Conservation (phyloP, 23 red algal genomes). For the Gracilaria domingensis region DNA sequence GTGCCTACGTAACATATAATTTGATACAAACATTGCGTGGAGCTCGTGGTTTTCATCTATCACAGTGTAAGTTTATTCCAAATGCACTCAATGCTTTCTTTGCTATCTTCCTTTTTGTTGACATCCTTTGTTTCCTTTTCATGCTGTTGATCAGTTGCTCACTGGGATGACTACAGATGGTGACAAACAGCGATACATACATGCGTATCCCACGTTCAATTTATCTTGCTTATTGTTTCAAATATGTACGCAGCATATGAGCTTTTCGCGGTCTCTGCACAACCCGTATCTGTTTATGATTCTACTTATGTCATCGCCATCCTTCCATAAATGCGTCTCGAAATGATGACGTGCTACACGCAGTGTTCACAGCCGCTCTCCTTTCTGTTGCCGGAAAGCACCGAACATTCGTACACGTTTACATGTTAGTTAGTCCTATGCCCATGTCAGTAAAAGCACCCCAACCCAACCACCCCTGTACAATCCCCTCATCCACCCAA, state of each 20-base stretch:
- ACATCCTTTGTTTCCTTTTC: slow-evolving; percentile 20
- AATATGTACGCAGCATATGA: no score
- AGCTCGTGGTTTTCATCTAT: slow-evolving; percentile 66
- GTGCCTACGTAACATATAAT: slow-evolving; percentile 60
- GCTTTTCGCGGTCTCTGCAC: neutral
- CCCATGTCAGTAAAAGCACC: neutral
- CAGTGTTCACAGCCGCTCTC: neutral
- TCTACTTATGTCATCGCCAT: neutral
- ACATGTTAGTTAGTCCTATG: neutral
- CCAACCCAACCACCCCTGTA: neutral
- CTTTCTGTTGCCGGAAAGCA: neutral
- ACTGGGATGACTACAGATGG: slow-evolving; percentile 70
- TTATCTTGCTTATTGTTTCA: neutral
- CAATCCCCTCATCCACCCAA: neutral
- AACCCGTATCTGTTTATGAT: neutral
- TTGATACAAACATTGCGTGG: slow-evolving; percentile 56
- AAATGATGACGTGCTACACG: no score
- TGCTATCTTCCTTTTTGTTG: neutral
- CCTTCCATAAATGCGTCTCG: no score
- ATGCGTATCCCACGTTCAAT: neutral
- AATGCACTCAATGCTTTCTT: neutral
- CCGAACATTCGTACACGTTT: neutral
- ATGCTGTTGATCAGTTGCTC: slow-evolving; percentile 36
- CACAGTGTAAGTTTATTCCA: slow-evolving; percentile 52
- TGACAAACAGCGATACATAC: neutral